Percentiles rank a stretch among this genome's conserved stretches.
Evolutionary conservation across 768 basidiomycete species (phyloP).

Genomic region (Hysterangium stoloniferum): DNA sequence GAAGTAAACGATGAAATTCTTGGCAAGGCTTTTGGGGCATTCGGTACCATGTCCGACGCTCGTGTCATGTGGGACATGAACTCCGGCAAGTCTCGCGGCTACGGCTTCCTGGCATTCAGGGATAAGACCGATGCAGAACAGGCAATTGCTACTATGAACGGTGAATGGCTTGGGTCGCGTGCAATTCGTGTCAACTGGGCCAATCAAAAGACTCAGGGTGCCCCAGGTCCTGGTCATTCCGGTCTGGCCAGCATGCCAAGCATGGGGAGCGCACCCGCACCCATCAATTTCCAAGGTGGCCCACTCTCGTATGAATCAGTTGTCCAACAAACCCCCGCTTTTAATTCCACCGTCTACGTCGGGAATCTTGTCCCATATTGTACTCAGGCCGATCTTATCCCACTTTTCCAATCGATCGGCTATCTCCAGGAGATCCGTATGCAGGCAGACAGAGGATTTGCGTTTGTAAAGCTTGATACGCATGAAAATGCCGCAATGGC

Average conservation of each 20-base stretch:
- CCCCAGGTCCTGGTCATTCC: slow-evolving; percentile 15
- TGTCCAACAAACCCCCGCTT: slow-evolving; percentile 85
- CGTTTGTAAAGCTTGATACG: slow-evolving; percentile 97
- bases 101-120: slow-evolving; percentile 96
- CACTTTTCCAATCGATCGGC: slow-evolving; percentile 96
- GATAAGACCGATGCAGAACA: slow-evolving; percentile 99
- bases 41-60: slow-evolving; percentile 93
- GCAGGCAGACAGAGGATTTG: slow-evolving; percentile 98
- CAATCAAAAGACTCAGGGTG: slow-evolving; percentile 95
- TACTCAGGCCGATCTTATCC: slow-evolving; percentile 95
- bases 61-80: slow-evolving; percentile 99
- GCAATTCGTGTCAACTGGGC: slow-evolving; percentile 99
- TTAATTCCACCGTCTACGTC: slow-evolving; percentile 95
- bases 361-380: slow-evolving; percentile 97
- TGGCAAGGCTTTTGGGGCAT: slow-evolving; percentile 93
- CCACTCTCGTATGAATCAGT: slow-evolving; percentile 91
- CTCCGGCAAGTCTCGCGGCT: slow-evolving; percentile 96
- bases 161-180: slow-evolving; percentile 96
- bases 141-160: slow-evolving; percentile 99
- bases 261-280: slow-evolving; percentile 65
- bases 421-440: slow-evolving; percentile 98
- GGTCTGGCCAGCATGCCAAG: slow-evolving; percentile 19
- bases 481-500: slow-evolving; percentile 98
- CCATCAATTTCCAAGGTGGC: slow-evolving; percentile 85
- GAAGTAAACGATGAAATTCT: slow-evolving; percentile 98